These are phyloP conservation scores for Blakeslea trispora DNA, from an alignment of 371 early-diverging fungal species.

Conservation along the genomic window DNA sequence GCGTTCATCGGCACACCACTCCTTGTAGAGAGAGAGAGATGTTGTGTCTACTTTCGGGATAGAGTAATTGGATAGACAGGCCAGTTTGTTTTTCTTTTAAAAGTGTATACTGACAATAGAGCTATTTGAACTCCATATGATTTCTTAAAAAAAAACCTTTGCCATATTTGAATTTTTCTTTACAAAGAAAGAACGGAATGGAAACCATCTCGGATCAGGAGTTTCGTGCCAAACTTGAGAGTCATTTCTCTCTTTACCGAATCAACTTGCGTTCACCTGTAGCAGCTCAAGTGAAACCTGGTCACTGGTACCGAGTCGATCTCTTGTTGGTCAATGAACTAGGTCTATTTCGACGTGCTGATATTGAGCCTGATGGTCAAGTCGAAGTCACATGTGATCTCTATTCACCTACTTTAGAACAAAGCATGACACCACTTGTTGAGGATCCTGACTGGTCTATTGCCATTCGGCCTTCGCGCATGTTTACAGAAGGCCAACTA, in stretches of 20 bases:
- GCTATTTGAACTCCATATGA: too few relatives aligned
- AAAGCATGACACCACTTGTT: slow-evolving; percentile 16
- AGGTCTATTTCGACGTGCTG: slow-evolving; percentile 43
- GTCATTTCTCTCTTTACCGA: slow-evolving; percentile 51
- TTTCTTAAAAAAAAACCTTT: too few relatives aligned
- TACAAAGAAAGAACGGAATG: neutral
- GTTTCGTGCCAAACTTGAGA: slow-evolving; percentile 42
- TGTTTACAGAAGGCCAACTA: slow-evolving; percentile 12
- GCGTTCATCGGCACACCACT: too few relatives aligned
- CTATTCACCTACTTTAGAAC: slow-evolving; percentile 5
- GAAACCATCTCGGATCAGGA: slow-evolving; percentile 36
- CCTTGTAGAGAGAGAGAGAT: too few relatives aligned
- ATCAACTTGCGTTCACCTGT: slow-evolving; percentile 41
- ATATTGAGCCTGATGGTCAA: slow-evolving; percentile 38
- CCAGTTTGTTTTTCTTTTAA: too few relatives aligned
- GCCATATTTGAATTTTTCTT: too few relatives aligned
- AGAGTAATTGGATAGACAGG: too few relatives aligned
- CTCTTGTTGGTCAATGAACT: slow-evolving; percentile 46
- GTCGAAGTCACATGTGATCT: slow-evolving; percentile 31
- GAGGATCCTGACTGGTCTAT: slow-evolving; percentile 15
- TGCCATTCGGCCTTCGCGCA: slow-evolving; percentile 16
- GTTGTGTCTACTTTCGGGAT: too few relatives aligned
- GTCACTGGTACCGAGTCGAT: slow-evolving; percentile 46
- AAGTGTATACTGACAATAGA: too few relatives aligned
- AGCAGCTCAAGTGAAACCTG: slow-evolving; percentile 19